Base-by-base conservation (phyloP, 2,329 filamentous ascomycete genomes). In the Pseudocercospora pini-densiflorae region DNA sequence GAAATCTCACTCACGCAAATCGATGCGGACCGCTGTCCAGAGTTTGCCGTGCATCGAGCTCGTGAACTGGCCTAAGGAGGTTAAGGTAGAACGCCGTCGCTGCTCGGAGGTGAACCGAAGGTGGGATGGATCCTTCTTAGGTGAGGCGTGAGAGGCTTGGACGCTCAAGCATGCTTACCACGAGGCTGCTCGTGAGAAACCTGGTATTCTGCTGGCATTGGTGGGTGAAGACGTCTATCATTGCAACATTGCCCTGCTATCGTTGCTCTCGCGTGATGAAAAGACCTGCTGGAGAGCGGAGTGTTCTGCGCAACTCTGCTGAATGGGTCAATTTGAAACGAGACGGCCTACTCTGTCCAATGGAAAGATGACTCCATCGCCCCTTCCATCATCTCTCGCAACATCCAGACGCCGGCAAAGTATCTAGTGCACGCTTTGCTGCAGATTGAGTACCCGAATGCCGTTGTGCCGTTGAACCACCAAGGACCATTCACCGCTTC, bases 151-250 rank as follows among this genome's bases (percentile, higher is more conserved):
- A 27, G 40, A 61, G 58, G 58, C 58, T 31, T 40, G 57, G 58
- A 23, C 14, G 43, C 21, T 19, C 29, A 31, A 33, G 59, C 59
- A 51, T 61, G 59, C 59, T 61, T 31, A 31, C 59, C 59, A 61
- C 59, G 59, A 61, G 59, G 59, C 59, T 51, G 59, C 59, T 61
- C 58, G 58, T 61, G 58, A 61, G 16, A 24, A 21, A 55, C 14
- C 24, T 24, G 53, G 53, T 57, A 5, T 36, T 7, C 16, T 57
- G 53, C 53, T 57, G 27, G 53, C 53, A 57, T 57, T 19, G n/a
- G 16, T n/a, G 29, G 14, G 19, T 9, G 14, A 53, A 3, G 16
- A 27, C 3, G 51, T 54, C 51, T 31, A 27, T 31, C 51, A 29
- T n/a, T 54, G 51, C 51, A 54, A 29, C 9, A n/a, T 54, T 54